A percentile compares a stretch with the other conserved stretches of the same genome.
phyloP scores from a whole-genome alignment of 352 stramenopile species.

The Phytophthora crassamura region DNA sequence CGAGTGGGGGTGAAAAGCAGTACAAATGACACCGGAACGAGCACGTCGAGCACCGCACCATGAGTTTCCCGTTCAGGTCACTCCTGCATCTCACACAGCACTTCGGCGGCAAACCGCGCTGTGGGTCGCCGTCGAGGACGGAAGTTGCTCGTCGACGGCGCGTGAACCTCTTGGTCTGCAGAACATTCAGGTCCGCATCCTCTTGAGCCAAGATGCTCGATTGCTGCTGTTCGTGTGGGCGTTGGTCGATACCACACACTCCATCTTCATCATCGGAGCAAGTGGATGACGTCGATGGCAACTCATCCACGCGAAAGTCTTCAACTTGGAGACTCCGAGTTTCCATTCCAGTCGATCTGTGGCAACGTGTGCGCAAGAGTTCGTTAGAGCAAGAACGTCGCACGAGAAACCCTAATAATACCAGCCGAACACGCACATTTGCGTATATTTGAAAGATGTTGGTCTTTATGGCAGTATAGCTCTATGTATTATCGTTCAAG shows the following conservation, averaged over 20 bases:
- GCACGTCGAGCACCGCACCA: conserved; percentile 57
- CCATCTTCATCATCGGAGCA: background rate
- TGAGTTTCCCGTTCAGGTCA: conserved; percentile 71
- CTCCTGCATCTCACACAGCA: conserved; percentile 67
- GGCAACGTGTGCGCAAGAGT: background rate
- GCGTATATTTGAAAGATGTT: conserved; percentile 15
- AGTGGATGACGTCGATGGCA: background rate
- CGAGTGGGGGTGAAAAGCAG: conserved; percentile 68
- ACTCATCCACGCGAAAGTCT: conserved; percentile 4
- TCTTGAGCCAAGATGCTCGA: background rate
- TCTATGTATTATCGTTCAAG: conserved; percentile 21
- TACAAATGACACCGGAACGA: conserved; percentile 69
- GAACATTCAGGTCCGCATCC: conserved; percentile 9
- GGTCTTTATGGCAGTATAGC: background rate
- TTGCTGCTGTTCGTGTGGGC: conserved; percentile 1
- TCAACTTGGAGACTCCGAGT: conserved; percentile 20
- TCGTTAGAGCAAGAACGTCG: too few species aligned
- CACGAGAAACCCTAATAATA: conserved; percentile 37
- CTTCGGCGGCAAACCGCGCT: conserved; percentile 19
- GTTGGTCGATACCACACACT: background rate
- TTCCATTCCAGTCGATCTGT: conserved; percentile 15
- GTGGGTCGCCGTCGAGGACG: conserved; percentile 2
- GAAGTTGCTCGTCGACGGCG: conserved; percentile 22
- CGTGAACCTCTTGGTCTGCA: conserved; percentile 37
- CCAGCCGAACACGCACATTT: background rate